Base-by-base conservation (phyloP, 1,284 basidiomycete genomes). In the Neolentinus lepideus region DNA sequence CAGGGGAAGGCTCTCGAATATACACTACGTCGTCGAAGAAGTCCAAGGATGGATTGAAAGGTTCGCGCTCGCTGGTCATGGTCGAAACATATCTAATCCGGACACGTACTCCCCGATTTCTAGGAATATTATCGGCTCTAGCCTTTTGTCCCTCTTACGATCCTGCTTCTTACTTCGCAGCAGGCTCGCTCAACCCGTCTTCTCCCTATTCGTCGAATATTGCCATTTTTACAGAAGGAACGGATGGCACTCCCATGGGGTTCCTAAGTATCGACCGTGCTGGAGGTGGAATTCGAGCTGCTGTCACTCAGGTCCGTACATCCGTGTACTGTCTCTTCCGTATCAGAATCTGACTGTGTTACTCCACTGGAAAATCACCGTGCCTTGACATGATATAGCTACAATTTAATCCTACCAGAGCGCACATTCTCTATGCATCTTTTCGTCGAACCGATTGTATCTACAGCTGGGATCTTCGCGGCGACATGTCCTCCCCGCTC, bases 121-220 rank as follows among this genome's bases (percentile, higher is more conserved):
- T 54, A 94, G 92, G 93, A 0, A 89, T 96, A 57, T 79, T 96
- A 53, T 93, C 93, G 2, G 74, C 92, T 0, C 70, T 96, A 1
- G 82, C 90, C 0, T 93, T 95, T 66, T 84, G 81, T 24, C 77
- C 84, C 0, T 72, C 71, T 6, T 80, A 85, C 60, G 77, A 76
- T n/a, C 77, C 80, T 0, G 84, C 84, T 1, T n/a, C 38, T 3
- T 73, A 85, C 4, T 92, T 84, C 61, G 93, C 91, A 0, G 92
- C 91, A 1, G 87, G 86, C 2, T 81, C 76, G 25, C 71, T 88
- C 26, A 73, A 75, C 8, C 74, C 81, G 0, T 73, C 75, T 2
- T 75, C 80, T 0, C 72, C 73, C 0, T 75, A 71, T 56, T 68
- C 72, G 0, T 79, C 83, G 11, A 88, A 90, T 35, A 83, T 95